Percentiles rank a stretch among this genome's conserved stretches.
These are phyloP conservation scores for Tetratostichococcus sp. DNA, from an alignment of 139 green algal species.

Conservation along the genomic window DNA sequence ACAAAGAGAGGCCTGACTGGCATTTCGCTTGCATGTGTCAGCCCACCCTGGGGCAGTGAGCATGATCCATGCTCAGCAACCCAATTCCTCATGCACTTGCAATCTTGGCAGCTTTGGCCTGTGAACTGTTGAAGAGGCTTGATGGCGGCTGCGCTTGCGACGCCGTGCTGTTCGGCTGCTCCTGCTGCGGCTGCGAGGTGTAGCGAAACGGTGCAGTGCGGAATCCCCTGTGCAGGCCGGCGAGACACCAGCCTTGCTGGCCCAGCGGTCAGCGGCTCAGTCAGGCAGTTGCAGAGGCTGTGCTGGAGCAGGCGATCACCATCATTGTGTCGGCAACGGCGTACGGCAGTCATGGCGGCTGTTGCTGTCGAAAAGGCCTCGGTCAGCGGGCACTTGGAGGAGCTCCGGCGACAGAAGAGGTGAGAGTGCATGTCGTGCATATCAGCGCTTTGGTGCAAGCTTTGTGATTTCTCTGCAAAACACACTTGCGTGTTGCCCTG, in stretches of 20 bases:
- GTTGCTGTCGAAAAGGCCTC: not conserved
- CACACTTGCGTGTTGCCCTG: not conserved
- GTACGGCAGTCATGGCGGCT: not conserved
- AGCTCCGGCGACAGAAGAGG: conserved; percentile 47
- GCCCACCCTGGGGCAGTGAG: no score
- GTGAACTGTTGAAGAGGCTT: no score
- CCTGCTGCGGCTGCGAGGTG: no score
- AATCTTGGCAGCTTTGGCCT: no score
- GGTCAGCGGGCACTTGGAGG: conserved; percentile 46
- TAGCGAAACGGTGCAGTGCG: not conserved
- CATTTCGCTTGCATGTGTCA: no score
- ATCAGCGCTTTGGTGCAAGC: not conserved
- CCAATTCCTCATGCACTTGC: no score
- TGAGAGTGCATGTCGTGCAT: not conserved
- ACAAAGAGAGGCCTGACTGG: no score
- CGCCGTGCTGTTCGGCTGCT: no score
- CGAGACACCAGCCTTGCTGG: not conserved
- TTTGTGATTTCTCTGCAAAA: not conserved
- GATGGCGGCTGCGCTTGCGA: no score
- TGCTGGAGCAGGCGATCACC: not conserved
- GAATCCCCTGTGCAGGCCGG: not conserved
- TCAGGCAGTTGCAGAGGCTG: not conserved
- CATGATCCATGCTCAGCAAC: no score
- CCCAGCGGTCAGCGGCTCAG: not conserved
- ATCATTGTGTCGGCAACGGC: not conserved